These are phyloP conservation scores for Hypoxylon trugodes DNA, from an alignment of 495 filamentous ascomycete genomes.

Conservation along the genomic window DNA sequence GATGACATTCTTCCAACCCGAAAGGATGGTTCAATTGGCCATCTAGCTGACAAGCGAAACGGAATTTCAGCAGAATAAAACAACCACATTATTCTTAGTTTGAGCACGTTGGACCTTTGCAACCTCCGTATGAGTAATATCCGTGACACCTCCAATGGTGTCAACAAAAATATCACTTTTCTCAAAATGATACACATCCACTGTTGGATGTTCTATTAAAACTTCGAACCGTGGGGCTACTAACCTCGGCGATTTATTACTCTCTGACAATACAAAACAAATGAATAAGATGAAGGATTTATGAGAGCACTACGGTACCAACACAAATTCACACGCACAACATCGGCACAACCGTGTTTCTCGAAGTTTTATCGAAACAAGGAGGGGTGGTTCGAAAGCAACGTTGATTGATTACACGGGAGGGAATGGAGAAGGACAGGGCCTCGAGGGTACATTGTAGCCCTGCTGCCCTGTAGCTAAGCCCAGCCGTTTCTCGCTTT, in stretches of 20 bases:
- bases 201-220: constrained; percentile 9
- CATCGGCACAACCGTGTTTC: constrained; percentile 24
- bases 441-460: no score
- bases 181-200: not conserved
- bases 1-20: no score
- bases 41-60: no score
- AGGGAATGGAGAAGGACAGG: constrained; percentile 15
- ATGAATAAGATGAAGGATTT: constrained; percentile 30
- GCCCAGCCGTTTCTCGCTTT: constrained; percentile 7
- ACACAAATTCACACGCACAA: not conserved
- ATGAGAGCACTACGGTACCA: constrained; percentile 8
- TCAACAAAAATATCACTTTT: no score
- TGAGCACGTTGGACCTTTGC: no score
- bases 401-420: constrained; percentile 18
- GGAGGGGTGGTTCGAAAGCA: constrained; percentile 29
- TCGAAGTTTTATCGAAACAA: constrained; percentile 37
- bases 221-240: constrained; percentile 21
- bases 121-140: no score
- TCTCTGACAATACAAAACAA: constrained; percentile 26
- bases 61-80: no score
- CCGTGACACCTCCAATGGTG: no score
- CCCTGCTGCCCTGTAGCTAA: no score
- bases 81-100: no score
- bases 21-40: no score
- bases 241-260: constrained; percentile 22